Base-by-base conservation (phyloP, 2,329 filamentous ascomycete species). In the Cytospora paraplurivora region DNA sequence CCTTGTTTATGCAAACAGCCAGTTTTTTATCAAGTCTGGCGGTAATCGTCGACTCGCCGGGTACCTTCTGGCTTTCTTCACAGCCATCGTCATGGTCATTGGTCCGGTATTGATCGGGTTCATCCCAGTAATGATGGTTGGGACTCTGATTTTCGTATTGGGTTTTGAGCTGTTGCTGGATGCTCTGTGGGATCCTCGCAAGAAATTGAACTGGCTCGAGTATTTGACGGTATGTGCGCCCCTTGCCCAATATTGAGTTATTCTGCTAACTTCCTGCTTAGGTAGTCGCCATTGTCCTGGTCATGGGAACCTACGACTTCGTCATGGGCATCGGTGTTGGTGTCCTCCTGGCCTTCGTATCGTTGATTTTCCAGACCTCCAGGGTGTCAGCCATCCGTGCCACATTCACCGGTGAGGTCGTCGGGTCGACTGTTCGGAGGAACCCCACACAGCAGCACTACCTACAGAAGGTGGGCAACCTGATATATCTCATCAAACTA, bases 231-330 rank as follows among this genome's bases (percentile, higher is more conserved):
- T 88, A 77, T 71, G 81, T 74, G 13, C 2, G 52, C 35, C n/a
- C 34, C 41, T 12, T 3, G 27, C 34, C 7, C 19, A 19, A 4
- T 5, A 19, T 34, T 34, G 32, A 7, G 33, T 35, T 1, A 7
- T 27, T n/a, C 38, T 47, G 60, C 71, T 76, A 64, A 76, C 63
- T 33, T 34, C 3, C 27, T 52, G 47, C 53, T 56, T 32, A 87
- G 85, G 88, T 97, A 53, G 79, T 97, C 62, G 87, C 88, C 44
- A 98, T 98, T 68, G 93, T 97, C 1, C 79, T 97, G 21, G 92
- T 96, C 47, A 99, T 99, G 95, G 95, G 95, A 1, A 87, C 93
- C 11, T 94, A 96, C 77, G 95, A 99, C 76, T 99, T 99, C 72
- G 95, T 99, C 4, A 87, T 93, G 34, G 95, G 95, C 21, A 97